Percentiles rank a stretch among this genome's conserved stretches.
Conservation (phyloP, 2,329 filamentous ascomycete species). For the Clathrospora elynae region DNA sequence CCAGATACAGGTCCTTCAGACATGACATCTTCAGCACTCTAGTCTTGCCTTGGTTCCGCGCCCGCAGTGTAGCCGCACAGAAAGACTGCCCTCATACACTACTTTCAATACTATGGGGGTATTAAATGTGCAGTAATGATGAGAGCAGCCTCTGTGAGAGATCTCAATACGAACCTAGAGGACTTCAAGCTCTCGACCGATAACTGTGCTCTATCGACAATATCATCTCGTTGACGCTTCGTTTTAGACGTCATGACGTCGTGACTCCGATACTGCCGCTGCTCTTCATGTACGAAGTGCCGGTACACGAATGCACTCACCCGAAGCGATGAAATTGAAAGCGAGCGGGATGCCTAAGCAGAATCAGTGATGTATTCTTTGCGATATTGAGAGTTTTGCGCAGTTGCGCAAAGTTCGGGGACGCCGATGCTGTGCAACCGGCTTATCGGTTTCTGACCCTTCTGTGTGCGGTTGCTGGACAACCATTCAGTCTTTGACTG, state of each 20-base stretch:
- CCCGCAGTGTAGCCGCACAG: constrained; percentile 78
- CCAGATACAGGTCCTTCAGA: constrained; percentile 10
- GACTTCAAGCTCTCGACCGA: constrained; percentile 26
- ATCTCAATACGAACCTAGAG: constrained; percentile 51
- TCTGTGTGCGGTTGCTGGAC: constrained; percentile 79
- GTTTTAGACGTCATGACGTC: constrained; percentile 14
- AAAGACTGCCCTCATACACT: constrained; percentile 25
- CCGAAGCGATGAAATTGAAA: constrained; percentile 88
- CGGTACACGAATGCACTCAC: constrained; percentile 67
- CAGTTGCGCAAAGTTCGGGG: constrained; percentile 8
- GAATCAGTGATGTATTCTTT: constrained; percentile 23
- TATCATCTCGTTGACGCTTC: constrained; percentile 11
- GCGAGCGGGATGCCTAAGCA: constrained; percentile 74
- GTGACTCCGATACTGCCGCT: constrained; percentile 66
- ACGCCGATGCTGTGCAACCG: constrained; percentile 10
- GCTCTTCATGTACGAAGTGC: constrained; percentile 52
- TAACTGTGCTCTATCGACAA: constrained; percentile 15
- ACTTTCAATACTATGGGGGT: background rate
- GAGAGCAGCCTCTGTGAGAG: constrained; percentile 38
- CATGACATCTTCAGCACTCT: constrained; percentile 7
- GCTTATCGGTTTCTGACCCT: constrained; percentile 60
- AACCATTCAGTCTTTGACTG: constrained; percentile 75
- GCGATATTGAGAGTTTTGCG: background rate
- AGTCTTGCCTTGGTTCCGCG: constrained; percentile 61
- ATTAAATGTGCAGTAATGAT: constrained; percentile 6